These are phyloP conservation scores for Amylocystis lapponica DNA, from an alignment of 768 basidiomycete species.

Conservation along the genomic window DNA sequence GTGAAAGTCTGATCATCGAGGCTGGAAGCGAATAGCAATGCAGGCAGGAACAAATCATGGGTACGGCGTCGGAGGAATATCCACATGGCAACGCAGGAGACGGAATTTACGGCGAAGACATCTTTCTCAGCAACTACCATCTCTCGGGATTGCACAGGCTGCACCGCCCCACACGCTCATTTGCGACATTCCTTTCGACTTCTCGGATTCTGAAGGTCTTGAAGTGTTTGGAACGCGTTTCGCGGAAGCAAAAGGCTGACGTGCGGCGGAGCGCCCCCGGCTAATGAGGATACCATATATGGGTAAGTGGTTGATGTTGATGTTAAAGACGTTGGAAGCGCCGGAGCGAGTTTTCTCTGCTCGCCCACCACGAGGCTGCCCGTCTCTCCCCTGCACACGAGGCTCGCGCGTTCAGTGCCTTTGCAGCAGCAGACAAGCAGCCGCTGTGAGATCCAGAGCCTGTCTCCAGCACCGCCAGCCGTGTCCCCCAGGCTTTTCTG, in stretches of 20 bases:
- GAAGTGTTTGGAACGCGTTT: conserved; percentile 1
- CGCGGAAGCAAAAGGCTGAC: conserved; percentile 11
- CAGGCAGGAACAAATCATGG: too few relatives aligned
- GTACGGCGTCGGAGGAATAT: too few relatives aligned
- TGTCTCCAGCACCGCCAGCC: conserved; percentile 18
- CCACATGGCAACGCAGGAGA: conserved; percentile 13
- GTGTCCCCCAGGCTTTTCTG: conserved; percentile 18
- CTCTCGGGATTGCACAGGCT: neutral
- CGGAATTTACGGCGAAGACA: neutral
- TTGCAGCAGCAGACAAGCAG: conserved; percentile 16
- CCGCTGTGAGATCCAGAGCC: conserved; percentile 21
- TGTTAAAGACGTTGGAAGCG: too few relatives aligned
- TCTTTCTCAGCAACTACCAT: neutral
- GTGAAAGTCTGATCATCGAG: too few relatives aligned
- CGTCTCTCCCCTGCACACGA: conserved; percentile 22
- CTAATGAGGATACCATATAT: conserved; percentile 9
- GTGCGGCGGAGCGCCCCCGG: conserved; percentile 4
- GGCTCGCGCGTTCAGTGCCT: conserved; percentile 26
- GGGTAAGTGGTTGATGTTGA: conserved; percentile 19
- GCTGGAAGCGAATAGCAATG: too few relatives aligned
- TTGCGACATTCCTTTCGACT: conserved; percentile 6
- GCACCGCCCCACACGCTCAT: conserved; percentile 1
- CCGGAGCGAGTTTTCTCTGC: conserved; percentile 15
- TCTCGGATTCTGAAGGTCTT: neutral
- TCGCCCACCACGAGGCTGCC: conserved; percentile 23